Evolutionary conservation across 2,329 filamentous ascomycete species (phyloP).

Genomic region (Exophiala aquamarina): DNA sequence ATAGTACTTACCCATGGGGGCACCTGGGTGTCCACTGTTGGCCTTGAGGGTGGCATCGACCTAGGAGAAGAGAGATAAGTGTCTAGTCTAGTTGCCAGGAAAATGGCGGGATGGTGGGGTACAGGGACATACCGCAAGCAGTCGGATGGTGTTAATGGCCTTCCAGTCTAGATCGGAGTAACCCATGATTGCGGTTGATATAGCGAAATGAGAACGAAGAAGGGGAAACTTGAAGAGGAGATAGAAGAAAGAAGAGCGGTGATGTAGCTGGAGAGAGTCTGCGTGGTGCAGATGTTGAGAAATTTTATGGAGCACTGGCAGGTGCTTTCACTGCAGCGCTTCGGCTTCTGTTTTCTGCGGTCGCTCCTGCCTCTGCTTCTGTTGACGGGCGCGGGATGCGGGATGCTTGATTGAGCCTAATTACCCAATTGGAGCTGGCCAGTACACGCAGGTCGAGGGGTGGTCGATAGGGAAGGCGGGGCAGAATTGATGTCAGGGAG

Average conservation of each 20-base stretch:
- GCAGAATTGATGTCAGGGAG: too few species aligned
- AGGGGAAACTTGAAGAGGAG: conserved; percentile 4
- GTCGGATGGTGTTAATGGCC: conserved; percentile 97
- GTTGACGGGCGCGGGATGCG: conserved; percentile 14
- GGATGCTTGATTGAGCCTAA: conserved; percentile 22
- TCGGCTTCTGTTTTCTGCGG: too few species aligned
- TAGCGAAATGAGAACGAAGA: conserved; percentile 4
- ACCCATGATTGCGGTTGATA: conserved; percentile 64
- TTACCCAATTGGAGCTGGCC: too few species aligned
- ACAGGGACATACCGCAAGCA: conserved; percentile 74
- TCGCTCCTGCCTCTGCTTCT: too few species aligned
- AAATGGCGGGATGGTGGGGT: conserved; percentile 21
- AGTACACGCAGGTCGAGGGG: too few species aligned
- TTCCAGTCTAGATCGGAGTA: conserved; percentile 85
- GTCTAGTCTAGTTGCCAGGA: conserved; percentile 28
- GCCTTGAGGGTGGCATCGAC: conserved; percentile 95
- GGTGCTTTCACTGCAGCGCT: too few species aligned
- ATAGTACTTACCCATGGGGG: conserved; percentile 70
- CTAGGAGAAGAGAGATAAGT: conserved; percentile 52
- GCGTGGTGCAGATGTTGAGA: conserved; percentile 7
- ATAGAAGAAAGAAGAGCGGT: conserved; percentile 2
- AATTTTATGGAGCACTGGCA: too few species aligned
- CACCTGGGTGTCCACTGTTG: conserved; percentile 98
- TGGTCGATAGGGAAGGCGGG: too few species aligned
- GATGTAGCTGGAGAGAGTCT: conserved; percentile 11